Percentiles rank a stretch among this genome's conserved stretches.
Evolutionary conservation across 306 rosid genomes (phyloP).

Genomic region (Dalbergia cochinchinensis): DNA sequence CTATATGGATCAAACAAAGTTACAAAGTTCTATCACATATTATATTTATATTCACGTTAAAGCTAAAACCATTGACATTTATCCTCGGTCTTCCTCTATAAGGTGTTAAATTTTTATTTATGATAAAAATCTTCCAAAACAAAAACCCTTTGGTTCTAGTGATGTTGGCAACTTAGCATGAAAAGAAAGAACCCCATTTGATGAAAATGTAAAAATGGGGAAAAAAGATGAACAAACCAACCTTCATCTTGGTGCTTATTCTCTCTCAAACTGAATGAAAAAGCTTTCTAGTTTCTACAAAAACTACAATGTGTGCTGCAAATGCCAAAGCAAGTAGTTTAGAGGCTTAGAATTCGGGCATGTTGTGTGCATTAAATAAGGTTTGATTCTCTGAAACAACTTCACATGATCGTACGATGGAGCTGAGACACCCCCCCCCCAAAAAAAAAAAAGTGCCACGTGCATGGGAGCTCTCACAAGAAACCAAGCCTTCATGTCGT

Average conservation of each 20-base stretch:
- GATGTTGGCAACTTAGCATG: background rate
- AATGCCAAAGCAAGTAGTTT: conserved; percentile 29
- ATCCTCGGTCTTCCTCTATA: no score
- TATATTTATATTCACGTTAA: no score
- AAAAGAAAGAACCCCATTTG: background rate
- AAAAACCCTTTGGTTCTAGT: background rate
- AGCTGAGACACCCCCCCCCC: conserved; percentile 31
- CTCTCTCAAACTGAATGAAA: conserved; percentile 7
- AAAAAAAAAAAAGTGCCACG: conserved; percentile 73
- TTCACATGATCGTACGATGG: conserved; percentile 33
- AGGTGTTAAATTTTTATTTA: background rate
- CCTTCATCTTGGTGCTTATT: conserved; percentile 68
- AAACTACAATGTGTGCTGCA: background rate
- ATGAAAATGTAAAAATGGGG: background rate
- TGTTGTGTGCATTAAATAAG: conserved; percentile 39
- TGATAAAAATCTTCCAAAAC: no score
- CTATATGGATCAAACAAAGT: no score
- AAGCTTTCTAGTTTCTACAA: background rate
- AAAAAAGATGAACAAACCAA: conserved; percentile 43
- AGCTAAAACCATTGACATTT: no score
- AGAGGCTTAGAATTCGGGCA: conserved; percentile 23
- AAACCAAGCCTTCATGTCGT: conserved; percentile 44
- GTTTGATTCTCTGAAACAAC: conserved; percentile 13
- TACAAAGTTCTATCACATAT: no score
- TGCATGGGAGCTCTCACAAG: conserved; percentile 38